These are phyloP conservation scores for Metschnikowia drakensbergensis DNA, from an alignment of 805 yeast genomes.

Conservation along the genomic window DNA sequence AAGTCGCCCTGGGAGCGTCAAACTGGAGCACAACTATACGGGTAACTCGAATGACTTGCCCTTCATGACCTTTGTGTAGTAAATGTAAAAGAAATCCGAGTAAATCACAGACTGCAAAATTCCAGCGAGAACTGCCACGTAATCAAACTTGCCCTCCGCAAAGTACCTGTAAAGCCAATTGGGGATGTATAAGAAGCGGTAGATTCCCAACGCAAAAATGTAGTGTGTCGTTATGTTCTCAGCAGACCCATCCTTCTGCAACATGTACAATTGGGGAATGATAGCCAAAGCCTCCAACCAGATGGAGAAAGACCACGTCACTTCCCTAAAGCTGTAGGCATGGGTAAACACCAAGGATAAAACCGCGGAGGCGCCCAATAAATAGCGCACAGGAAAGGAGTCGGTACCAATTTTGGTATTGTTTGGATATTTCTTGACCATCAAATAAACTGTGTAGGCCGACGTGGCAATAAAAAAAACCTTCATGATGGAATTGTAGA, in stretches of 20 bases:
- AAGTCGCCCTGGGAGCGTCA: background rate
- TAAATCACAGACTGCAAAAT: slow-evolving; percentile 80
- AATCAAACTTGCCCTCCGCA: slow-evolving; percentile 61
- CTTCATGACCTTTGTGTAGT: slow-evolving; percentile 72
- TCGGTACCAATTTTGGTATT: slow-evolving; percentile 60
- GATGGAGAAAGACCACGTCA: slow-evolving; percentile 82
- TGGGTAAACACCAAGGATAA: slow-evolving; percentile 59
- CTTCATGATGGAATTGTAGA: slow-evolving; percentile 81
- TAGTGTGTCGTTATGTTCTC: slow-evolving; percentile 86
- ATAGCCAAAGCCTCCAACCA: slow-evolving; percentile 95
- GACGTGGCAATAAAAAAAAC: slow-evolving; percentile 75
- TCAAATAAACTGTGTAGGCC: slow-evolving; percentile 65
- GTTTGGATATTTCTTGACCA: slow-evolving; percentile 57
- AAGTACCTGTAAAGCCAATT: slow-evolving; percentile 91
- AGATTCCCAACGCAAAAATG: slow-evolving; percentile 87
- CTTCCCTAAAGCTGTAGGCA: slow-evolving; percentile 57
- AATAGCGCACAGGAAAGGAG: slow-evolving; percentile 69
- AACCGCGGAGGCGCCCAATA: slow-evolving; percentile 59
- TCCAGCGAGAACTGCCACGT: slow-evolving; percentile 73
- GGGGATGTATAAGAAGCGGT: slow-evolving; percentile 86
- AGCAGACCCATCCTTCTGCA: slow-evolving; percentile 86
- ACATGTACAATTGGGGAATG: slow-evolving; percentile 85
- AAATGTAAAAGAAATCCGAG: slow-evolving; percentile 93
- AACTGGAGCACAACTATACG: slow-evolving; percentile 20
- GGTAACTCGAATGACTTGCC: slow-evolving; percentile 78